A percentile compares a stretch with the other conserved stretches of the same genome.
Evolutionary conservation across 371 early-diverging fungal genomes (phyloP).

Genomic region (Mucor irregularis): DNA sequence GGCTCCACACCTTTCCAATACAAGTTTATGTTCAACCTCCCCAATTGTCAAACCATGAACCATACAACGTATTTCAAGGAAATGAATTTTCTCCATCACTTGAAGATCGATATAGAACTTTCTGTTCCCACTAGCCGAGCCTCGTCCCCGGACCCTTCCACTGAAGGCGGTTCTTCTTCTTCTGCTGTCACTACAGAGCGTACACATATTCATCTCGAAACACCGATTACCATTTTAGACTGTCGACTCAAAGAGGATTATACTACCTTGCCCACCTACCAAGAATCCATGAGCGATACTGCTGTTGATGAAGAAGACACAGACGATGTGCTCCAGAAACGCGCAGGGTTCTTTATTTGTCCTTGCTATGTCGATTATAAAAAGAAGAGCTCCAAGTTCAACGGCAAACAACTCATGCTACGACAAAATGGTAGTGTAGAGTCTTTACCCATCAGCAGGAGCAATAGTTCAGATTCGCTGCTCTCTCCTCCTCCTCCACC

Average conservation of each 20-base stretch:
- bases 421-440: slow-evolving; percentile 18
- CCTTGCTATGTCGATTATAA: slow-evolving; percentile 49
- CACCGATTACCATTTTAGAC: slow-evolving; percentile 49
- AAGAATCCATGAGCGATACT: slow-evolving; percentile 32
- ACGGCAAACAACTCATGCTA: slow-evolving; percentile 28
- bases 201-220: slow-evolving; percentile 35
- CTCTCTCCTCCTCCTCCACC: slow-evolving; percentile 20
- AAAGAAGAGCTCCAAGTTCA: slow-evolving; percentile 29
- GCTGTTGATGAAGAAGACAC: slow-evolving; percentile 26
- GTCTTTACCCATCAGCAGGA: not conserved
- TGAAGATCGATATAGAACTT: slow-evolving; percentile 41
- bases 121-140: slow-evolving; percentile 22
- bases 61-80: slow-evolving; percentile 43
- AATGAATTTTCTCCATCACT: slow-evolving; percentile 38
- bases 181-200: not conserved
- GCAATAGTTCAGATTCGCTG: not conserved
- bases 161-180: not conserved
- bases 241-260: slow-evolving; percentile 49
- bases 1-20: slow-evolving; percentile 39
- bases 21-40: slow-evolving; percentile 40
- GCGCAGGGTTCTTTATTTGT: slow-evolving; percentile 39
- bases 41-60: slow-evolving; percentile 45
- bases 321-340: slow-evolving; percentile 12
- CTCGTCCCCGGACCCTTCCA: not conserved
- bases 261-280: slow-evolving; percentile 43